phyloP scores from a whole-genome alignment of 2,329 filamentous ascomycete genomes.

The Orbilia quercus region DNA sequence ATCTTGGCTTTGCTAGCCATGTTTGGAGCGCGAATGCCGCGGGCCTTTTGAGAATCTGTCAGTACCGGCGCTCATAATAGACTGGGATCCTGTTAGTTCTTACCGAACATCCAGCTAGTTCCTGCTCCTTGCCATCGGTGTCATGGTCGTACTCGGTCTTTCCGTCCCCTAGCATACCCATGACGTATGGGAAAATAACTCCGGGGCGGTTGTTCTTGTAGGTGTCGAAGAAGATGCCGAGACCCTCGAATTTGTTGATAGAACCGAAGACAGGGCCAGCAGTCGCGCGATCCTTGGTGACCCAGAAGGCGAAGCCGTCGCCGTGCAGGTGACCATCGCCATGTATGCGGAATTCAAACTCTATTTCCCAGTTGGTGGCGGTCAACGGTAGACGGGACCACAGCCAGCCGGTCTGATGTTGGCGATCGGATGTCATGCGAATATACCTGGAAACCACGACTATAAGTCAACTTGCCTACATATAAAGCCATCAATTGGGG shows the following conservation, averaged over 20 bases:
- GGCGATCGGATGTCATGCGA: conserved; percentile 87
- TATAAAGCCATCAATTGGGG: neutral
- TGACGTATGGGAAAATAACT: conserved; percentile 94
- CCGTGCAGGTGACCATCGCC: conserved; percentile 90
- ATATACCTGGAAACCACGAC: conserved; percentile 74
- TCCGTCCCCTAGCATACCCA: conserved; percentile 97
- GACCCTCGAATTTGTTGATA: conserved; percentile 87
- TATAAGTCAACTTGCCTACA: conserved; percentile 12
- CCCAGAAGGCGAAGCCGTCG: conserved; percentile 97
- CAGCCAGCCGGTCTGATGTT: conserved; percentile 90
- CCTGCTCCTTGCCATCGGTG: conserved; percentile 91
- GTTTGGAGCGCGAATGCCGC: conserved; percentile 83
- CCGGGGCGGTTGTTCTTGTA: conserved; percentile 99
- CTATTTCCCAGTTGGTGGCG: conserved; percentile 98
- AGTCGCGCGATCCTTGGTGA: conserved; percentile 89
- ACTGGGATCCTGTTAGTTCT: too few species aligned
- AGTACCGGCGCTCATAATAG: too few species aligned
- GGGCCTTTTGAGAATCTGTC: conserved; percentile 74
- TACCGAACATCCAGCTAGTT: conserved; percentile 91
- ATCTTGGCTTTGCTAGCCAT: conserved; percentile 86
- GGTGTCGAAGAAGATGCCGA: conserved; percentile 96
- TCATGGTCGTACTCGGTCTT: conserved; percentile 89
- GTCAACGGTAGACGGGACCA: conserved; percentile 94
- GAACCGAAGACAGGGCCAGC: conserved; percentile 87
- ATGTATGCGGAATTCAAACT: conserved; percentile 93